Conservation (phyloP, 768 basidiomycete species). For the Kwoniella europaea region DNA sequence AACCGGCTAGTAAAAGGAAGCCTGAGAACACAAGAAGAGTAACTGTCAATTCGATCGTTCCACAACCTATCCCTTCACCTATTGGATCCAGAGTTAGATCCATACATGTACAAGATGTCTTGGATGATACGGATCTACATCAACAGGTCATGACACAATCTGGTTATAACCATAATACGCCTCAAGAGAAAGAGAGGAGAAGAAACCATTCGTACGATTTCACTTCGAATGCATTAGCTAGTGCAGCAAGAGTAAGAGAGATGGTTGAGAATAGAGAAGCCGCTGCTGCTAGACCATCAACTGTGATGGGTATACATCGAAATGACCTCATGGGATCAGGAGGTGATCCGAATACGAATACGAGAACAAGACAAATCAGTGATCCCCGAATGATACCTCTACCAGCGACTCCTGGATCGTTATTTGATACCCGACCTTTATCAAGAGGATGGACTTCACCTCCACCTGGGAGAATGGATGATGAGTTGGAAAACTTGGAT, state of each 20-base stretch:
- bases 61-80: conserved; percentile 13
- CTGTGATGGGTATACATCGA: conserved; percentile 9
- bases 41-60: conserved; percentile 2
- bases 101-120: conserved; percentile 15
- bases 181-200: neutral
- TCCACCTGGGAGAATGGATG: conserved; percentile 14
- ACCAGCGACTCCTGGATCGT: conserved; percentile 31
- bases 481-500: neutral
- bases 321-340: neutral
- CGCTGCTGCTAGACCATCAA: neutral
- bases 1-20: neutral
- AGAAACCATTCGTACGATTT: conserved; percentile 16
- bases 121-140: conserved; percentile 13
- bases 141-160: conserved; percentile 2
- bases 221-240: conserved; percentile 21
- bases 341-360: neutral
- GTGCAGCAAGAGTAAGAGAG: conserved; percentile 8
- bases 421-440: conserved; percentile 9
- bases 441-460: conserved; percentile 21
- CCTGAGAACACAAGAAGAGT: conserved; percentile 11
- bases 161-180: neutral
- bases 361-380: conserved; percentile 10
- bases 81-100: conserved; percentile 6
- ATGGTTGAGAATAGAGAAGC: conserved; percentile 12
- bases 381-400: conserved; percentile 43